Evolutionary conservation across 768 basidiomycete genomes (phyloP), one percentile per base, ranked within the genome.

Genomic region (Kwoniella mangroviensis): DNA sequence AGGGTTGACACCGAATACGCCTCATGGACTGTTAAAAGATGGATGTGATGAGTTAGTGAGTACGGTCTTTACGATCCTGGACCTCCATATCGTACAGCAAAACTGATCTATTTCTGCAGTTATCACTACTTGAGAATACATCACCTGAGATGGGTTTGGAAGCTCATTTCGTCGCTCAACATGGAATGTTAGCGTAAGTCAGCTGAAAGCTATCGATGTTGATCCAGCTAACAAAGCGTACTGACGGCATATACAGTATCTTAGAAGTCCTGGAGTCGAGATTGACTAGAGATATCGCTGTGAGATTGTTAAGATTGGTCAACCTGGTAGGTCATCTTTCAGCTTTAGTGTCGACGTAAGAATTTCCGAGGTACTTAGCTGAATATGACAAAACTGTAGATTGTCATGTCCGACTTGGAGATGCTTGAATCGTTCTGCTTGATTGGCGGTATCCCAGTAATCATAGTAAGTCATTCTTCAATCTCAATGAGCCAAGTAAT

Each of bases 341-440:
- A 40, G 28, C 28, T 28, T 28, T 28, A 5, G 28, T 28, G 28
- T 28, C 4, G 28, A 28, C 28, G 28, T 28, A 28, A 28, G 28
- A 5, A 28, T 5, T 28, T 28, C 28, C 28, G 28, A 4, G 28
- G 28, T 28, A 28, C 28, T 28, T 28, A 45, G 43, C 43, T 45
- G 43, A 45, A 12, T 12, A 59, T 15, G 9, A 34, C 10, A 12
- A 12, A 11, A 63, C 68, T 22, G n/a, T 69, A 87, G 86, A 81
- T 86, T 60, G 86, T 88, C 22, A 86, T 83, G 0, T 86, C 87
- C 5, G 94, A 98, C 76, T 86, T 93, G 26, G 91, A 90, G 3
- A 90, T 92, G 77, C 84, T 98, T 77, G 97, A 99, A 83, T 93
- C 94, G 75, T 93, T 98, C 84, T 98, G 96, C 83, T 85, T 98